phyloP scores from a whole-genome alignment of 805 yeast genomes.

The Ogataea henricii region DNA sequence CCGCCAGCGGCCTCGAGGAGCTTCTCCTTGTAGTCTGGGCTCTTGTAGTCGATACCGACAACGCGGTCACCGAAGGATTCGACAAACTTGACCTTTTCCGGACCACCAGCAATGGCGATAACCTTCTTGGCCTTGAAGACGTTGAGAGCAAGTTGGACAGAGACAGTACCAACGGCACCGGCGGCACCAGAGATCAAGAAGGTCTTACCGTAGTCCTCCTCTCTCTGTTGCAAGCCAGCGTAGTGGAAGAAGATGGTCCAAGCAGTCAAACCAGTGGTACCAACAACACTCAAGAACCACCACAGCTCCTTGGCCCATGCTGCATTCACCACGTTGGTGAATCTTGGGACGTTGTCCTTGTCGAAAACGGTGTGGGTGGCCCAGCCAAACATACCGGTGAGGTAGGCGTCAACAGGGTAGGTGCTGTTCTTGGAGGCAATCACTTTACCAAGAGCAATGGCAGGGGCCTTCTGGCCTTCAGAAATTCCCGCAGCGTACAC shows the following conservation, averaged over 20 bases:
- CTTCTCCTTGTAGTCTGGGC: conserved; percentile 38
- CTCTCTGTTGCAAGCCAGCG: conserved; percentile 43
- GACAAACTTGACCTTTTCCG: conserved; percentile 54
- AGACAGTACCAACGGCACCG: conserved; percentile 71
- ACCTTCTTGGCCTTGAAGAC: conserved; percentile 55
- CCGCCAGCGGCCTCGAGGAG: conserved; percentile 45
- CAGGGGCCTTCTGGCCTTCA: conserved; percentile 47
- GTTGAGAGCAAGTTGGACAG: conserved; percentile 57
- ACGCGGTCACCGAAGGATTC: conserved; percentile 35
- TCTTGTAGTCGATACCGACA: conserved; percentile 58
- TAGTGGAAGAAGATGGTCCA: conserved; percentile 54
- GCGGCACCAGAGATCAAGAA: conserved; percentile 65
- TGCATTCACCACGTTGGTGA: conserved; percentile 26
- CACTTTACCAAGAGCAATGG: conserved; percentile 51
- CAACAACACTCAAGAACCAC: conserved; percentile 50
- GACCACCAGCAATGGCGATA: conserved; percentile 63
- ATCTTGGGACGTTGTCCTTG: conserved; percentile 16
- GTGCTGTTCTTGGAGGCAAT: conserved; percentile 34
- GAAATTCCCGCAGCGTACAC: conserved; percentile 42
- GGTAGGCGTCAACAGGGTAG: conserved; percentile 46
- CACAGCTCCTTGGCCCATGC: conserved; percentile 37
- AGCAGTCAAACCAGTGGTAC: conserved; percentile 63
- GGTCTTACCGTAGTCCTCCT: conserved; percentile 38
- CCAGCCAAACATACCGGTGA: conserved; percentile 48
- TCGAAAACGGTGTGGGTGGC: conserved; percentile 45